Evolutionary conservation across 495 filamentous ascomycete species (phyloP).

Genomic region (Hypoxylon rickii): DNA sequence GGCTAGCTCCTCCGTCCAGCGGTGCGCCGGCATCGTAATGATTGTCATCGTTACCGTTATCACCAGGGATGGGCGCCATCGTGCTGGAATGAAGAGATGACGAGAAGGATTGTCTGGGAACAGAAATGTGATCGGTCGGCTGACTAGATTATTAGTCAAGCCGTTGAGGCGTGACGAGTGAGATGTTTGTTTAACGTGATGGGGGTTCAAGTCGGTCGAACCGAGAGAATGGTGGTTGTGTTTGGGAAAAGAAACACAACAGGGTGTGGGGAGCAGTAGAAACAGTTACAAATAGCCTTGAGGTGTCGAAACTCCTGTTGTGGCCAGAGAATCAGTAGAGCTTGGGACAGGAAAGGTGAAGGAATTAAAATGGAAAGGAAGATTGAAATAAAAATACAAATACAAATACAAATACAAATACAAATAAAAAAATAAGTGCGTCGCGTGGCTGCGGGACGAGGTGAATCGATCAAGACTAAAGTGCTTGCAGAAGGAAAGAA

Average conservation of each 20-base stretch:
- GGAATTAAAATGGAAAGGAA: too few species aligned
- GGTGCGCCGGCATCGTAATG: constrained; percentile 35
- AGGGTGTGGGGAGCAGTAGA: background rate
- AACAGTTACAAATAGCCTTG: too few species aligned
- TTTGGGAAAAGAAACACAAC: constrained; percentile 6
- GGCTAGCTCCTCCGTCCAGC: constrained; percentile 33
- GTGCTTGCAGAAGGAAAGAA: too few species aligned
- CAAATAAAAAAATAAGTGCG: too few species aligned
- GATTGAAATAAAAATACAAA: too few species aligned
- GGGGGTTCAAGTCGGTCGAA: background rate
- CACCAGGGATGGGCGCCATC: constrained; percentile 30
- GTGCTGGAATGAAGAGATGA: background rate
- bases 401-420: too few species aligned
- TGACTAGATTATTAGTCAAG: constrained; percentile 33
- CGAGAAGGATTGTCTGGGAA: too few species aligned
- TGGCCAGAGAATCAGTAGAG: background rate
- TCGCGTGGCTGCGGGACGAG: too few species aligned
- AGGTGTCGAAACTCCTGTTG: background rate
- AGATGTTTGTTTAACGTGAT: constrained; percentile 22
- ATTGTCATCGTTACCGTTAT: constrained; percentile 16
- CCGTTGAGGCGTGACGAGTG: constrained; percentile 7
- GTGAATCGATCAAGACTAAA: too few species aligned
- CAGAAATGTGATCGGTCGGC: constrained; percentile 20
- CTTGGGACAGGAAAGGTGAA: too few species aligned
- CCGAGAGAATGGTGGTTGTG: background rate